phyloP scores from a whole-genome alignment of 768 basidiomycete genomes.

The Tephrocybe sp. region DNA sequence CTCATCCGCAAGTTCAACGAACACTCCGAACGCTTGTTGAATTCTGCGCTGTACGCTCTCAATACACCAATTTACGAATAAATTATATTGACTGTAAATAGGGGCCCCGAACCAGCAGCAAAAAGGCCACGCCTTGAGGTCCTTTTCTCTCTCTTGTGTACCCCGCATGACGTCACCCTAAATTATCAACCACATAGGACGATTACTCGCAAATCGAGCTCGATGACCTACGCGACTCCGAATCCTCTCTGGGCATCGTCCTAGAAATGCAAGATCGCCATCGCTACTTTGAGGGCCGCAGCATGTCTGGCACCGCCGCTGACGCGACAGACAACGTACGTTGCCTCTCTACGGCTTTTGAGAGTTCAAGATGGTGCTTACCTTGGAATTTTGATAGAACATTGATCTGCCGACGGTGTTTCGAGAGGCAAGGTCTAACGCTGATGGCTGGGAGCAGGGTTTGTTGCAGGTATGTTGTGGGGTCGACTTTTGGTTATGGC shows the following conservation, averaged over 20 bases:
- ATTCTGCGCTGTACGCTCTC: constrained; percentile 74
- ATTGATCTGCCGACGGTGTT: constrained; percentile 49
- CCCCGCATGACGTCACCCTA: not conserved
- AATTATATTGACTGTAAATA: constrained; percentile 19
- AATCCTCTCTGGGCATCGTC: constrained; percentile 63
- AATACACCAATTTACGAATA: too few species aligned
- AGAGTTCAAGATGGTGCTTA: too few species aligned
- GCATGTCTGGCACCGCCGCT: constrained; percentile 35
- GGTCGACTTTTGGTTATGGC: not conserved
- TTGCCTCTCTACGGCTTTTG: too few species aligned
- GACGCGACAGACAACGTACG: constrained; percentile 27
- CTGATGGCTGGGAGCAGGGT: constrained; percentile 55
- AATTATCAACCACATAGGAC: constrained; percentile 28
- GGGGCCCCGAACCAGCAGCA: constrained; percentile 53
- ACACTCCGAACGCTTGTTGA: constrained; percentile 87
- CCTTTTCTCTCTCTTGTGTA: constrained; percentile 33
- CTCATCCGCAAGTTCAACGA: constrained; percentile 97
- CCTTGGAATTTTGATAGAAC: constrained; percentile 25
- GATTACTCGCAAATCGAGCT: constrained; percentile 65
- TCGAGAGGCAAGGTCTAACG: constrained; percentile 41
- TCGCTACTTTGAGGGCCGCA: constrained; percentile 71
- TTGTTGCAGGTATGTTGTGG: constrained; percentile 49
- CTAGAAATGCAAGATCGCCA: constrained; percentile 87
- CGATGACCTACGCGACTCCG: constrained; percentile 77
- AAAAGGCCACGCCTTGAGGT: constrained; percentile 57